Base-by-base conservation (phyloP, 2,329 filamentous ascomycete genomes). In the Hyphodiscus sp. region DNA sequence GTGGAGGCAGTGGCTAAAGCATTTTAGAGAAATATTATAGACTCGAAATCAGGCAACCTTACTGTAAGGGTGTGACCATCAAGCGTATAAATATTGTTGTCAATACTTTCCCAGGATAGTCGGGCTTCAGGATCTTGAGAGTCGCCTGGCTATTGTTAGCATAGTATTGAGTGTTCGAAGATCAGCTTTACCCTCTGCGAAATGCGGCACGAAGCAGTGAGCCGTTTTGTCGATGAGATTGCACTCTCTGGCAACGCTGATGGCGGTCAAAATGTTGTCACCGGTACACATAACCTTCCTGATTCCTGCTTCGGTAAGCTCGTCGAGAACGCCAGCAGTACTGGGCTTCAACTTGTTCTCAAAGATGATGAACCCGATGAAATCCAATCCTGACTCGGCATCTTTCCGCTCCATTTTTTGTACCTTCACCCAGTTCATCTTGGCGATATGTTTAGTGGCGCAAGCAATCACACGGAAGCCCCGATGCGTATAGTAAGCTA, bases 401-500 rank as follows among this genome's bases (percentile, higher is more conserved):
- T 96, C 88, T 41, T 84, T 74, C 29, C 94, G 86, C 62, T 84
- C 87, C 86, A 97, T 91, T 73, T 95, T 96, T 66, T 97, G 91
- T 7, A 91, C 85, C 68, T 95, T 95, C 51, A 96, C 83, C 91
- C 91, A 96, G 63, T 86, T 95, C 30, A 97, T 77, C 66, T 91
- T 94, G 53, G 83, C 82, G 50, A 97, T 81, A 65, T 94, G 88
- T 68, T 90, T 95, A 0, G 89, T 89, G 6, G 94, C 94, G 67
- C 91, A 96, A 5, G 88, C 95, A 67, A 99, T 99, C 13, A 99
- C 94, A 68, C 94, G 87, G 71, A 91, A 99, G 20, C 95, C 94
- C 66, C 92, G 86, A 64, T 99, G 94, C 0, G 94, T 99, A 70
- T 99, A 99, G 67, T 89, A 85, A 1, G 85, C 85, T 1, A 99